Conservation (phyloP, 179 eudicot species). For the Actinidia polygama region DNA sequence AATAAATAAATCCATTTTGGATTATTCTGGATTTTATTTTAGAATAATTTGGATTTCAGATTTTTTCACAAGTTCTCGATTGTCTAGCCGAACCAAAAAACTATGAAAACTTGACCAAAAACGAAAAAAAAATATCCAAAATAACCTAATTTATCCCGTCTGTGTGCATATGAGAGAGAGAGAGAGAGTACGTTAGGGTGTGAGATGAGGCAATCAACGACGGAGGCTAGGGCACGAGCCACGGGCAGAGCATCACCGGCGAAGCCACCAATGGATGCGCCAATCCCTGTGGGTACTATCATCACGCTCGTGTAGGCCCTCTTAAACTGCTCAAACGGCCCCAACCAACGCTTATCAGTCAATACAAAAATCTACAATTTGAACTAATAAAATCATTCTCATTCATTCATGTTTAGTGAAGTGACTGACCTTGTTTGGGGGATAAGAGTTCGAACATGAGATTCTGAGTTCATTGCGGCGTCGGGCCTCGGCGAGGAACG, state of each 20-base stretch:
- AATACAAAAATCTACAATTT: not conserved
- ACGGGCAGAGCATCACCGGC: constrained; percentile 96
- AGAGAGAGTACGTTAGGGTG: constrained; percentile 76
- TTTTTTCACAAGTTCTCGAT: too few species aligned
- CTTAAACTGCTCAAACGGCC: constrained; percentile 45
- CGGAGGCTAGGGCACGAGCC: constrained; percentile 83
- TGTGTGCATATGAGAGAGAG: too few species aligned
- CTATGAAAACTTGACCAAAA: too few species aligned
- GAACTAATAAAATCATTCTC: not conserved
- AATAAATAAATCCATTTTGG: too few species aligned
- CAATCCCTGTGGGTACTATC: constrained; percentile 92
- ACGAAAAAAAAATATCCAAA: too few species aligned
- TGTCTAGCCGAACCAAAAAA: too few species aligned
- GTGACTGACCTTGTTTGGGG: constrained; percentile 22
- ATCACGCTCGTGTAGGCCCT: constrained; percentile 84
- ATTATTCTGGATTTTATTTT: too few species aligned
- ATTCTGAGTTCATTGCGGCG: constrained; percentile 1
- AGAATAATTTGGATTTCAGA: too few species aligned
- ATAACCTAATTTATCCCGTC: too few species aligned
- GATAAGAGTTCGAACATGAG: constrained; percentile 8
- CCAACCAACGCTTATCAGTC: not conserved
- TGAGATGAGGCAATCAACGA: constrained; percentile 89
- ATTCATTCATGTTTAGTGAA: not conserved
- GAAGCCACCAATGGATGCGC: constrained; percentile 94
- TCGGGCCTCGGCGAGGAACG: too few species aligned